A percentile compares a stretch with the other conserved stretches of the same genome.
phyloP scores from a whole-genome alignment of 352 stramenopile species.

The Globisporangium cederbergense region DNA sequence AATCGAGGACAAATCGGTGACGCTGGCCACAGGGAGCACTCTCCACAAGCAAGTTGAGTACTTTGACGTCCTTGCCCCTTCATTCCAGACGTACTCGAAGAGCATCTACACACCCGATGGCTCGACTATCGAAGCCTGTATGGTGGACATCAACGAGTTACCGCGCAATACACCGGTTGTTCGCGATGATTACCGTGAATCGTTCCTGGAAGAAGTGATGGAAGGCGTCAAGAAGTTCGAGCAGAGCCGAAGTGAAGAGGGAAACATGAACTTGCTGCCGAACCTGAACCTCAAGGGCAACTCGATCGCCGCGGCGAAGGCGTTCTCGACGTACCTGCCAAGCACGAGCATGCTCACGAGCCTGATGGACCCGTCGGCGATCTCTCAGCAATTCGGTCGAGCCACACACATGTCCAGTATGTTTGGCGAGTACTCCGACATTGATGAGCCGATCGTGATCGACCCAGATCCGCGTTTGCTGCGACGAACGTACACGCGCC shows the following conservation, averaged over 20 bases:
- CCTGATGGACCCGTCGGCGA: conserved; percentile 65
- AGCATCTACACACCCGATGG: conserved; percentile 70
- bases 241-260: conserved; percentile 33
- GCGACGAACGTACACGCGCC: conserved; percentile 32
- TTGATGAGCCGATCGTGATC: conserved; percentile 51
- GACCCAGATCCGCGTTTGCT: conserved; percentile 51
- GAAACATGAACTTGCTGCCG: conserved; percentile 55
- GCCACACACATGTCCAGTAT: conserved; percentile 36
- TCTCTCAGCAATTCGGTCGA: conserved; percentile 43
- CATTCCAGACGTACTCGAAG: conserved; percentile 55
- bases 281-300: conserved; percentile 51
- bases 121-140: conserved; percentile 59
- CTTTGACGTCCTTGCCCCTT: conserved; percentile 56
- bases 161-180: conserved; percentile 39
- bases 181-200: conserved; percentile 42
- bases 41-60: conserved; percentile 60
- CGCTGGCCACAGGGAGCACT: conserved; percentile 31
- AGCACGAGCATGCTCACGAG: conserved; percentile 67
- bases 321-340: conserved; percentile 71
- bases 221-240: conserved; percentile 61
- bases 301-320: conserved; percentile 61
- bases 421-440: conserved; percentile 58
- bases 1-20: conserved; percentile 35
- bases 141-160: conserved; percentile 69
- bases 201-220: conserved; percentile 61